phyloP scores from a whole-genome alignment of 176 grass and related monocot genomes.

The Pharus latifolius region DNA sequence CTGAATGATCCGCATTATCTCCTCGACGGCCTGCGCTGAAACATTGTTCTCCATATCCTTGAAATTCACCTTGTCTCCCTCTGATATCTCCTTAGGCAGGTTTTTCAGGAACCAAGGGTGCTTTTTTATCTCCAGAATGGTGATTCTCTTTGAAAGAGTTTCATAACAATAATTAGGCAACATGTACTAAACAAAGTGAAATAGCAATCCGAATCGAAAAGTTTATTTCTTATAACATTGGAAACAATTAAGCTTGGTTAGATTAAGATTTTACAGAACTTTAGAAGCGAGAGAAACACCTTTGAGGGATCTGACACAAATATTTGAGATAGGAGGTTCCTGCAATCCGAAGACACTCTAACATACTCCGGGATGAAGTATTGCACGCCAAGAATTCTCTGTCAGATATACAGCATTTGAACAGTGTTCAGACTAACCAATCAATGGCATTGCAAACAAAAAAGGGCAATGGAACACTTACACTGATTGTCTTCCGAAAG shows the following conservation, averaged over 20 bases:
- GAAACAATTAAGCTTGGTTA: neutral
- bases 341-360: conserved; percentile 67
- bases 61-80: conserved; percentile 53
- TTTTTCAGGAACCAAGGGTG: conserved; percentile 86
- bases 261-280: neutral
- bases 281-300: conserved; percentile 24
- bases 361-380: conserved; percentile 85
- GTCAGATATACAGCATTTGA: neutral
- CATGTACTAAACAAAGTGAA: neutral
- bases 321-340: conserved; percentile 76
- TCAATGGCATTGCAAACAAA: neutral
- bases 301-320: conserved; percentile 86
- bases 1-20: conserved; percentile 79
- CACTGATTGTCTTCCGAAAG: conserved; percentile 78
- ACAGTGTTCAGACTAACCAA: neutral
- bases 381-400: conserved; percentile 93
- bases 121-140: conserved; percentile 89
- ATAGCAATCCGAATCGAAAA: neutral
- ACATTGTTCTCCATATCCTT: conserved; percentile 6
- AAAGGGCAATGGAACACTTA: conserved; percentile 10
- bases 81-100: conserved; percentile 60
- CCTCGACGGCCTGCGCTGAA: conserved; percentile 45
- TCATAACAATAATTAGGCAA: neutral
- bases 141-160: conserved; percentile 52
- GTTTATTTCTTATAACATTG: neutral